Conservation (phyloP, 2,329 filamentous ascomycete species). For the Cordyceps farinosa region DNA sequence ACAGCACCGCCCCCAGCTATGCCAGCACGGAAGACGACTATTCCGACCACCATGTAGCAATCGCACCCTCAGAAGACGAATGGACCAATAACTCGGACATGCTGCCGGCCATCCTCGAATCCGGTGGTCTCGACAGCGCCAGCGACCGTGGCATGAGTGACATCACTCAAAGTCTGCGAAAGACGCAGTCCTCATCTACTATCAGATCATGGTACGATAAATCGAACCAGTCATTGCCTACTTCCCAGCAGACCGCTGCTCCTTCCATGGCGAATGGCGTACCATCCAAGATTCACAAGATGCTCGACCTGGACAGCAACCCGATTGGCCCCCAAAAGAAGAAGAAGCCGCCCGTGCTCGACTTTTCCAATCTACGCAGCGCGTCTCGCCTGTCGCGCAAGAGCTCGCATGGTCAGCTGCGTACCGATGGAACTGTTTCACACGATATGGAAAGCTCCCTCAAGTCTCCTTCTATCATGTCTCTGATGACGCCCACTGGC, state of each 20-base stretch:
- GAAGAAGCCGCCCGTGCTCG: constrained; percentile 47
- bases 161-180: constrained; percentile 40
- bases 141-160: constrained; percentile 32
- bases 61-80: constrained; percentile 22
- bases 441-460: constrained; percentile 34
- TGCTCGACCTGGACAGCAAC: constrained; percentile 44
- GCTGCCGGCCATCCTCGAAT: constrained; percentile 33
- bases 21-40: constrained; percentile 24
- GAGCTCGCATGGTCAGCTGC: constrained; percentile 29
- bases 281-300: constrained; percentile 44
- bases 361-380: constrained; percentile 44
- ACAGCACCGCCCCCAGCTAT: constrained; percentile 36
- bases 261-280: constrained; percentile 56
- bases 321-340: constrained; percentile 26
- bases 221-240: constrained; percentile 51
- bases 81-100: constrained; percentile 49
- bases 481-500: constrained; percentile 31
- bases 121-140: constrained; percentile 22
- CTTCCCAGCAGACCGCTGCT: constrained; percentile 56
- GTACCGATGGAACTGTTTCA: constrained; percentile 32
- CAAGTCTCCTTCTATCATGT: constrained; percentile 42
- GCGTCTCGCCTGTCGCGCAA: constrained; percentile 30
- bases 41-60: constrained; percentile 24
- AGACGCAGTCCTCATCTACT: constrained; percentile 52
- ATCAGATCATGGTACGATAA: constrained; percentile 56